Evolutionary conservation across 306 rosid genomes (phyloP).

Genomic region (Acacia acuminata): DNA sequence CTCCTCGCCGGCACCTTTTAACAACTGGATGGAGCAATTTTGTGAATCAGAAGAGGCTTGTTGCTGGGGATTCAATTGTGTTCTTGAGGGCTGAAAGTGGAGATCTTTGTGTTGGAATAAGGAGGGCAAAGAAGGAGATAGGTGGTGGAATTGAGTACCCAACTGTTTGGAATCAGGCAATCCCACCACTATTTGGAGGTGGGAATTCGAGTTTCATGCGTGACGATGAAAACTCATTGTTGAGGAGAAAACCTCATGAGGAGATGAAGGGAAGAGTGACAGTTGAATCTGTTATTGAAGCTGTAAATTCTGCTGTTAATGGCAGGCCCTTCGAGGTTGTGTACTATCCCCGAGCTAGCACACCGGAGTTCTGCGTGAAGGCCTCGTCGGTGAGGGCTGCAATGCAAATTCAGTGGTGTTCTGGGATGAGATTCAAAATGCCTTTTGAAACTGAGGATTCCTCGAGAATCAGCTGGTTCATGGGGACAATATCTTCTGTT

Average conservation of each 20-base stretch:
- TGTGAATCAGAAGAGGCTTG: constrained; percentile 93
- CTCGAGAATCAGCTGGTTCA: constrained; percentile 95
- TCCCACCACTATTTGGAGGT: constrained; percentile 51
- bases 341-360: constrained; percentile 85
- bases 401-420: constrained; percentile 77
- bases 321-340: constrained; percentile 80
- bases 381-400: constrained; percentile 74
- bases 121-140: constrained; percentile 92
- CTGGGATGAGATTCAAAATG: constrained; percentile 97
- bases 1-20: constrained; percentile 94
- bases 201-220: constrained; percentile 42
- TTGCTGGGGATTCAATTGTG: constrained; percentile 95
- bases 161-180: constrained; percentile 56
- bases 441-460: constrained; percentile 97
- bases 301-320: constrained; percentile 71
- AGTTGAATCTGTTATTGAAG: constrained; percentile 66
- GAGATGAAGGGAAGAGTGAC: constrained; percentile 50
- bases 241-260: constrained; percentile 37
- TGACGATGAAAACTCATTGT: constrained; percentile 35
- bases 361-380: constrained; percentile 85
- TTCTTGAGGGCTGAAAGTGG: constrained; percentile 83
- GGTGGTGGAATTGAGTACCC: constrained; percentile 71
- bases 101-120: constrained; percentile 91
- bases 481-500: constrained; percentile 88
- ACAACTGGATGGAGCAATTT: constrained; percentile 99